Percentiles rank a stretch among this genome's conserved stretches.
phyloP scores from a whole-genome alignment of 2,329 filamentous ascomycete genomes.

The Dothistroma septosporum region DNA sequence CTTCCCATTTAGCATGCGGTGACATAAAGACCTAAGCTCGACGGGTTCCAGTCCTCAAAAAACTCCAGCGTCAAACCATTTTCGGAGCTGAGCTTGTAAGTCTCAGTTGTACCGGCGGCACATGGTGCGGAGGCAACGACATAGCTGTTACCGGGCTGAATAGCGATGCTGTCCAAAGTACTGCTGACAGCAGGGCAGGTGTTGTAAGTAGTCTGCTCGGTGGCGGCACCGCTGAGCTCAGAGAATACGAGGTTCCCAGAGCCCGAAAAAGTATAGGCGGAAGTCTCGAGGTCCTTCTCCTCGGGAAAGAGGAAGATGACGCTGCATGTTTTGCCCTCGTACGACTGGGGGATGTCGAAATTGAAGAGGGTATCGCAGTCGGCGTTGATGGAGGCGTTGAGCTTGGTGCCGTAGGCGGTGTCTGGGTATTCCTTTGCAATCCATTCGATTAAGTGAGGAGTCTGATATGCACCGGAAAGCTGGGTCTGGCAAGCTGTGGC shows the following conservation, averaged over 20 bases:
- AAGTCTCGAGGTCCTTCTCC: conserved; percentile 56
- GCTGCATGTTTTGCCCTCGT: conserved; percentile 57
- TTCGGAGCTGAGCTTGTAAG: conserved; percentile 20
- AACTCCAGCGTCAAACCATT: conserved; percentile 24
- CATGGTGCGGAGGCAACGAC: conserved; percentile 26
- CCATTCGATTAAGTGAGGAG: conserved; percentile 62
- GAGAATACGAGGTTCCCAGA: conserved; percentile 22
- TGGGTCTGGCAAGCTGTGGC: conserved; percentile 26
- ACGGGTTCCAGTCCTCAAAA: conserved; percentile 22
- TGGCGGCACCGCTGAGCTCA: conserved; percentile 46
- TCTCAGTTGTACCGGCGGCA: conserved; percentile 25
- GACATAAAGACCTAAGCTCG: conserved; percentile 11
- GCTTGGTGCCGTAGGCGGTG: conserved; percentile 51
- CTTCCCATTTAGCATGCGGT: conserved; percentile 6
- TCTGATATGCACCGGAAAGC: conserved; percentile 39
- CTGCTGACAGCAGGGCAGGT: conserved; percentile 14
- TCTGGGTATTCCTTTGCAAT: conserved; percentile 54
- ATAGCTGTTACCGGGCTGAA: conserved; percentile 29
- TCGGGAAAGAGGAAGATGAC: conserved; percentile 63
- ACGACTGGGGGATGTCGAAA: conserved; percentile 58
- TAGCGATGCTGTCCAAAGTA: conserved; percentile 14
- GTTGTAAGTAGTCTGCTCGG: conserved; percentile 39
- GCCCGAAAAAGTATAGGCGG: conserved; percentile 49
- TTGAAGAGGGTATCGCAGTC: conserved; percentile 61
- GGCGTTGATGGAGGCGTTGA: conserved; percentile 55